phyloP scores from a whole-genome alignment of 2,329 filamentous ascomycete genomes.

The Calonectria pseudoturangicola region DNA sequence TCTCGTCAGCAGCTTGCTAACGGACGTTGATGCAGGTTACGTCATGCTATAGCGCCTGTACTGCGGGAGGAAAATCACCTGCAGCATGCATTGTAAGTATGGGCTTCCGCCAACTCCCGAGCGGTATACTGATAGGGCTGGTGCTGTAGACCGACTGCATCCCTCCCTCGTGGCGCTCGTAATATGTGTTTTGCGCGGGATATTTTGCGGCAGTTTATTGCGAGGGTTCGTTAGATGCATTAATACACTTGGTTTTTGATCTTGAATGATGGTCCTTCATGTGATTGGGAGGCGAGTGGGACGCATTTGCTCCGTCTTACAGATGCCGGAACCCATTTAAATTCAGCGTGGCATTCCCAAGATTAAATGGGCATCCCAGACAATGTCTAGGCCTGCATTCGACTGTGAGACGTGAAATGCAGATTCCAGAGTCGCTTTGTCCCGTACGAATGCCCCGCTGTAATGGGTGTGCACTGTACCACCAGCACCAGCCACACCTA shows the following conservation, averaged over 20 bases:
- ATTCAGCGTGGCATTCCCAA: not conserved
- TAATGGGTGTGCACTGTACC: slow-evolving; percentile 19
- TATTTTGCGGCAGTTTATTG: too few relatives aligned
- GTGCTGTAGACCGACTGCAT: not conserved
- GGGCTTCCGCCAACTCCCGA: too few relatives aligned
- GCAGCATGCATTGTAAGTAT: not conserved
- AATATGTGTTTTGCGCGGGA: not conserved
- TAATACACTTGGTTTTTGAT: not conserved
- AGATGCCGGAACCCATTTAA: too few relatives aligned
- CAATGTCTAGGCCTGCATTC: not conserved
- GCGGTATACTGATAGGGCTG: not conserved
- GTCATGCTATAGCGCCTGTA: not conserved
- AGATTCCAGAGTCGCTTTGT: not conserved
- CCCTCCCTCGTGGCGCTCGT: too few relatives aligned
- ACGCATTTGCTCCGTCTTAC: not conserved
- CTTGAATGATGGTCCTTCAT: not conserved
- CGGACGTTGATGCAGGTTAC: not conserved
- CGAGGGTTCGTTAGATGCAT: too few relatives aligned
- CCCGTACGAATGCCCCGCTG: not conserved
- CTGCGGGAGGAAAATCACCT: not conserved
- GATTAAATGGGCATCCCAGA: not conserved
- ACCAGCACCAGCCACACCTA: slow-evolving; percentile 14
- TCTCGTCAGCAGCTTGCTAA: not conserved
- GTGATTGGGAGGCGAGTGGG: not conserved
- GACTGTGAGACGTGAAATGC: not conserved